Base-by-base conservation (phyloP, 768 basidiomycete species). In the Phanerodontia chrysosporium region DNA sequence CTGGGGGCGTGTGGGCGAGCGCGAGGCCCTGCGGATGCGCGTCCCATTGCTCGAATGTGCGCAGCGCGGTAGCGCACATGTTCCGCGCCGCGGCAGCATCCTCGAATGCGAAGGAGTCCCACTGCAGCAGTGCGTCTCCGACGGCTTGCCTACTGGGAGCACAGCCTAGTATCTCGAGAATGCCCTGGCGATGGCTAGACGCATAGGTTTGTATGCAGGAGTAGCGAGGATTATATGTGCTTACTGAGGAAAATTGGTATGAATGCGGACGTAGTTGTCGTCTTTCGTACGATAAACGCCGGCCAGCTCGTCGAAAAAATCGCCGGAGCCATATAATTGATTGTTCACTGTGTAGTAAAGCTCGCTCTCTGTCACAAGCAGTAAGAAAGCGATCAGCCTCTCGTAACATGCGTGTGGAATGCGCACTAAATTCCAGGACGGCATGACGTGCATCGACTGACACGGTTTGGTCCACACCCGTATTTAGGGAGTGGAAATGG, bases 201-300 rank as follows among this genome's bases (percentile, higher is more conserved):
- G 25, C 2, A 45, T 13, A 22, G 32, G 25, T 13, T 9, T 42
- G 27, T 61, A 45, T 51, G 28, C 28, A 10, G 4, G 49, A 52
- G 22, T 18, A 55, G 27, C 18, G 3, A 55, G 67, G 9, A 0
- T 51, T 16, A 12, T 7, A 68, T 18, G 39, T 18, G 39, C 74
- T 28, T 59, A 83, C 84, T 86, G 85, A 36, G 84, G 81, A 65
- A 86, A 86, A 57, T 86, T 86, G 21, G 84, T 84, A 60, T 86
- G 85, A 12, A 84, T 77, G 28, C 84, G 75, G 16, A 86, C 79
- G 62, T 71, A 80, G 45, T 76, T 70, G 49, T 77, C 66, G 58
- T 82, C 79, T 58, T 76, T 79, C n/a, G 84, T 84, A 36, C 70
- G 65, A 63, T 85, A 86, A 0, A 82, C 52, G 0, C 83, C 85